Percentiles rank a stretch among this genome's conserved stretches.
These are phyloP conservation scores for Fermentozyma sake DNA, from an alignment of 1,139 yeast genomes.

Conservation along the genomic window DNA sequence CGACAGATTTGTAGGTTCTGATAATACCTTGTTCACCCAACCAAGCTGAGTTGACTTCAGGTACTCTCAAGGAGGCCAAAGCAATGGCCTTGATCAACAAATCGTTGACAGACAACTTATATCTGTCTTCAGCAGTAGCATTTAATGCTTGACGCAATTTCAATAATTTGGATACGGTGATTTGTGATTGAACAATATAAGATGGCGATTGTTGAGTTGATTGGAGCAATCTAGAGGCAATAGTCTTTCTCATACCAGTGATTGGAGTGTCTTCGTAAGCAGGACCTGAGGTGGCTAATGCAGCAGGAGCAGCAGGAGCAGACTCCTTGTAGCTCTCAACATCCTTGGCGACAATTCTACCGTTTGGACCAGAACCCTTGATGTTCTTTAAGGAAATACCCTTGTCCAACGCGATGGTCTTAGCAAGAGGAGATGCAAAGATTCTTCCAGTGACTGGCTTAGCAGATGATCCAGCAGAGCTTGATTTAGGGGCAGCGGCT, in stretches of 20 bases:
- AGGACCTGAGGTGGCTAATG: slow-evolving; percentile 44
- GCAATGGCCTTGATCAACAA: slow-evolving; percentile 92
- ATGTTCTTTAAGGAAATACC: slow-evolving; percentile 83
- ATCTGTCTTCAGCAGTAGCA: slow-evolving; percentile 79
- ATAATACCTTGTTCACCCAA: slow-evolving; percentile 83
- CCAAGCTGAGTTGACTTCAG: slow-evolving; percentile 94
- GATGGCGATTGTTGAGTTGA: slow-evolving; percentile 88
- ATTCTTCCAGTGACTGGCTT: slow-evolving; percentile 53
- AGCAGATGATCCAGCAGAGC: slow-evolving; percentile 21
- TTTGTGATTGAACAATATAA: slow-evolving; percentile 82
- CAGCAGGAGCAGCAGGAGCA: slow-evolving; percentile 42
- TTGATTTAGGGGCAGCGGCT: slow-evolving; percentile 16
- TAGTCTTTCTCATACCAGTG: slow-evolving; percentile 89
- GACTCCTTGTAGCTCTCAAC: slow-evolving; percentile 62
- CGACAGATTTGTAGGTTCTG: slow-evolving; percentile 88
- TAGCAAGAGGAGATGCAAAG: slow-evolving; percentile 93
- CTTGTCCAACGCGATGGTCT: slow-evolving; percentile 86
- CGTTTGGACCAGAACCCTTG: slow-evolving; percentile 92
- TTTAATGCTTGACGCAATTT: slow-evolving; percentile 90
- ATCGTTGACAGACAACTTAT: slow-evolving; percentile 91
- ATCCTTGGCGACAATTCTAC: slow-evolving; percentile 89
- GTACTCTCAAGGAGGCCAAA: slow-evolving; percentile 83
- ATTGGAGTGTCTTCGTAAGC: slow-evolving; percentile 79
- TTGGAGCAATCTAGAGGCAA: slow-evolving; percentile 81
- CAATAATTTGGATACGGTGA: slow-evolving; percentile 84